Evolutionary conservation across 1,139 yeast species (phyloP), one percentile per base, ranked within the genome.

Genomic region (Geotrichum reessii): DNA sequence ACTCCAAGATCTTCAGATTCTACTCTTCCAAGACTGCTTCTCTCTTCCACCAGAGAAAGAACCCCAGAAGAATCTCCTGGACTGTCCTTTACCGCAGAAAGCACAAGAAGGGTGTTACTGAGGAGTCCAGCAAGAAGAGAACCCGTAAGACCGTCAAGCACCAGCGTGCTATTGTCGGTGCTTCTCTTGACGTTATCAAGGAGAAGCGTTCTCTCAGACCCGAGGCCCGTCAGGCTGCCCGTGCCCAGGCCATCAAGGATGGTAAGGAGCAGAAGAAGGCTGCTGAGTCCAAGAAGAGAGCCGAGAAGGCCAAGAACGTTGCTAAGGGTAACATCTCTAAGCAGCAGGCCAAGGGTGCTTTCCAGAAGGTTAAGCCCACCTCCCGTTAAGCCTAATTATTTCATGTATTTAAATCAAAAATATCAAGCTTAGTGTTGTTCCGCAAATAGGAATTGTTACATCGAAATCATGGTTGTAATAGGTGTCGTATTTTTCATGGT

Each of bases 1-100:
- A 93, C 91, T 91, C 98, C 77, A 93, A 93, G 85, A 81, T 92
- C 76, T 93, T 93, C 96, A 91, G 99, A 86, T 93, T 95, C 95
- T 95, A 88, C 81, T 86, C 91, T 78, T 89, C 97, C 72, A 95
- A 93, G 84, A 85, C 96, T 76, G 95, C 96, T 74, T 91, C 99
- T 77, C 87, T 93, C 76, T 93, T 93, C 95, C 86, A 86, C 77
- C 99, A 95, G 85, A 91, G 98, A 87, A 93, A 93, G 95, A 93
- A 95, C 92, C 99, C 99, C 82, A 91, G 99, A 86, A 89, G 97
- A 86, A 86, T 93, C 78, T 87, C 98, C 70, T 93, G 99, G 99
- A 93, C 99, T 71, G 97, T 92, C 75, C 86, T 93, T 74, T 93
- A 84, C 93, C 93, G 99, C 87, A 89, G 96, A 83, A 97, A 92